Base-by-base conservation (phyloP, 805 yeast species). In the Wickerhamomyces subpelliculosus region DNA sequence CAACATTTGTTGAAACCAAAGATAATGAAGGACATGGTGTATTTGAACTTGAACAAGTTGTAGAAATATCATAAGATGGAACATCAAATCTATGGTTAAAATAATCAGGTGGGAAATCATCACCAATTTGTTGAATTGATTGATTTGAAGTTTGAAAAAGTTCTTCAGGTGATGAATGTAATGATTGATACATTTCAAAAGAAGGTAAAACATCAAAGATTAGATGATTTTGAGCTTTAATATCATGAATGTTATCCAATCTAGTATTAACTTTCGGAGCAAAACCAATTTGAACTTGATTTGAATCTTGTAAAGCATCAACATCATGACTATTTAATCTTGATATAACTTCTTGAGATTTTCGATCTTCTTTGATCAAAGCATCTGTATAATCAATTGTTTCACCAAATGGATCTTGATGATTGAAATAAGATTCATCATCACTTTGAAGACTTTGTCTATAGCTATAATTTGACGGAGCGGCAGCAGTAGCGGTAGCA, bases 131-230 rank as follows among this genome's bases (percentile, higher is more conserved):
- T n/a, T n/a, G n/a, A n/a, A n/a, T n/a, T n/a, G n/a, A n/a, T n/a
- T n/a, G n/a, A n/a, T n/a, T n/a, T n/a, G n/a, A n/a, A n/a, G n/a
- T n/a, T n/a, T n/a, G n/a, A n/a, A n/a, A n/a, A n/a, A n/a, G 39
- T 11, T 29, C 14, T 12, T 57, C 34, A 22, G 4, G 45, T 36
- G 60, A 54, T 39, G 67, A 70, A 25, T 33, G 36, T 6, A 67
- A 65, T 13, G 70, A 61, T 46, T 67, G 72, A 41, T 62, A 68
- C 73, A 68, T 68, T 39, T 68, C 72, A 42, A 68, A 68, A 11
- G 72, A 65, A 1, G 73, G 73, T 29, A 68, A 54, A 4, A 67
- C 58, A 46, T 68, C 72, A 44, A 67, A 28, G 12, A 35, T 32
- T 5, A 33, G 18, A 18, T 29, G 32, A 4, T 29, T 29, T 19